A percentile compares a stretch with the other conserved stretches of the same genome.
phyloP scores from a whole-genome alignment of 495 filamentous ascomycete genomes.

The Neurospora sp. region DNA sequence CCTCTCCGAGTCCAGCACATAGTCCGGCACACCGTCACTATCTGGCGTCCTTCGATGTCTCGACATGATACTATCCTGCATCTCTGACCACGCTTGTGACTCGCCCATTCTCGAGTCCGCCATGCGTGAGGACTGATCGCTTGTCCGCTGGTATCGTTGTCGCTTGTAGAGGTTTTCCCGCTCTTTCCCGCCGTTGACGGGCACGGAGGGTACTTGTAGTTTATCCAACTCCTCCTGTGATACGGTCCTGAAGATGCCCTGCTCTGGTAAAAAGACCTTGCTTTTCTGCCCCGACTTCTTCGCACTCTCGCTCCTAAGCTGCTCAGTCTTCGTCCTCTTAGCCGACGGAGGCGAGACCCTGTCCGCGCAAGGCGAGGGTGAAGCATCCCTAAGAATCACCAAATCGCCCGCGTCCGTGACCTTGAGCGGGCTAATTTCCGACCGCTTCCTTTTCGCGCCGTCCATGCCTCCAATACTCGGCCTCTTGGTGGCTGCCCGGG shows the following conservation, averaged over 20 bases:
- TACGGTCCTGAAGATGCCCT: conserved; percentile 43
- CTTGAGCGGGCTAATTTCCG: conserved; percentile 9
- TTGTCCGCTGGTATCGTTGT: conserved; percentile 13
- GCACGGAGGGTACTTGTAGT: conserved; percentile 12
- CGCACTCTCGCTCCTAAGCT: conserved; percentile 6
- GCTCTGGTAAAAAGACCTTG: conserved; percentile 38
- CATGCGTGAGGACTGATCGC: conserved; percentile 16
- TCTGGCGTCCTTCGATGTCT: background rate
- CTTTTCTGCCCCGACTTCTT: conserved; percentile 22
- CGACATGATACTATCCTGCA: background rate
- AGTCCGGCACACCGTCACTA: background rate
- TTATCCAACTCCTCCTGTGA: conserved; percentile 34
- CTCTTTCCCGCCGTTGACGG: background rate
- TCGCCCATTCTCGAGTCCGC: conserved; percentile 7
- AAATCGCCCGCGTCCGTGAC: conserved; percentile 33
- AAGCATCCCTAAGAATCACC: conserved; percentile 30
- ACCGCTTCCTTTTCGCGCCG: conserved; percentile 22
- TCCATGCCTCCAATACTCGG: conserved; percentile 7
- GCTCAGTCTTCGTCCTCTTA: conserved; percentile 21
- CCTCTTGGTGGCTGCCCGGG: conserved; percentile 14
- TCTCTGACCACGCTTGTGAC: background rate
- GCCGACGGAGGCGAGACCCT: conserved; percentile 6
- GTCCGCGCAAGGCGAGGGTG: conserved; percentile 6
- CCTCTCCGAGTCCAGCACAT: background rate
- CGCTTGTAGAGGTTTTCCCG: background rate